Percentiles rank a stretch among this genome's conserved stretches.
These are phyloP conservation scores for Pichia nanzhaoensis DNA, from an alignment of 805 yeast species.

Conservation along the genomic window DNA sequence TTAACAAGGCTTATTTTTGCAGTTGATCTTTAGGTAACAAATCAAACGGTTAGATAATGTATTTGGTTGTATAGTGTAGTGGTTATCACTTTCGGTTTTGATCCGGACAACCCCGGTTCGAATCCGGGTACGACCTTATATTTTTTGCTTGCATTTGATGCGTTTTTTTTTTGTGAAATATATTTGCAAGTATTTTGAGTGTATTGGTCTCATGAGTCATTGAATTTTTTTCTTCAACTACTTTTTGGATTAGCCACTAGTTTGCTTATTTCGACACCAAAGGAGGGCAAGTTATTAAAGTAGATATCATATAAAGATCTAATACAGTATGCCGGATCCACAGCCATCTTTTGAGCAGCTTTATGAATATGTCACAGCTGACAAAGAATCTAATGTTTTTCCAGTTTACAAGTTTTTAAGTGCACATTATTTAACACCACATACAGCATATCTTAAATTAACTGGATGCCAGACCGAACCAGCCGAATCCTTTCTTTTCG, in stretches of 20 bases:
- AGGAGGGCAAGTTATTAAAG: too few species aligned
- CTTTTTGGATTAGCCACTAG: too few species aligned
- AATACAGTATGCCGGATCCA: constrained; percentile 5
- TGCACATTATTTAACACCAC: constrained; percentile 80
- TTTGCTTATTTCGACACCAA: too few species aligned
- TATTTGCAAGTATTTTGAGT: too few species aligned
- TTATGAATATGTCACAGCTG: constrained; percentile 32
- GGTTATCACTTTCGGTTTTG: constrained; percentile 79
- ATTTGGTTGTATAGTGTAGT: constrained; percentile 56
- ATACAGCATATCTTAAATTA: constrained; percentile 80
- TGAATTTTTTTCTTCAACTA: too few species aligned
- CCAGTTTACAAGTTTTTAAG: constrained; percentile 73
- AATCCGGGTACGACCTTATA: constrained; percentile 71
- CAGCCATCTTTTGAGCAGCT: constrained; percentile 50
- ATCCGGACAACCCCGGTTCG: constrained; percentile 81
- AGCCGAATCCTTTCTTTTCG: constrained; percentile 72
- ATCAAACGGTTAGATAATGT: too few species aligned
- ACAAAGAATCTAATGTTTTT: constrained; percentile 51
- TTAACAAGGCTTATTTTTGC: too few species aligned
- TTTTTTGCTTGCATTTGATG: not conserved
- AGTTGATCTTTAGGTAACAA: too few species aligned
- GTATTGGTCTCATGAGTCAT: too few species aligned
- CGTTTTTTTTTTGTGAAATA: not conserved
- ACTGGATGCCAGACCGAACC: constrained; percentile 53
- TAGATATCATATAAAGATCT: too few species aligned